Evolutionary conservation across 2,329 filamentous ascomycete genomes (phyloP), one percentile per base, ranked within the genome.

Genomic region (Zymoseptoria pseudotritici): DNA sequence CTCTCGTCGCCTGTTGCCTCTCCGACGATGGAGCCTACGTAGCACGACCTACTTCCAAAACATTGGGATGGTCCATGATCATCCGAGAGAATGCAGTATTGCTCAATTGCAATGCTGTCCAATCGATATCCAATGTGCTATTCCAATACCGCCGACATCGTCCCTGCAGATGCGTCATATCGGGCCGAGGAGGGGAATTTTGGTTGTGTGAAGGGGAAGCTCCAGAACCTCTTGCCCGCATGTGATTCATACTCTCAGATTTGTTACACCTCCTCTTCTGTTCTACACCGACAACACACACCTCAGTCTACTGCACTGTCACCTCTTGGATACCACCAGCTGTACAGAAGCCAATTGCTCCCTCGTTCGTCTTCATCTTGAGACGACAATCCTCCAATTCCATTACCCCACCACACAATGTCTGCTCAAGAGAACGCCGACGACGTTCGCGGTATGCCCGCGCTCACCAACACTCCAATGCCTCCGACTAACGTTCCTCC

Each of bases 361-460:
- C 17, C 36, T n/a, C 36, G 36, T 17, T 46, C 36, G 36, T 46
- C 36, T 17, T 46, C 36, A 17, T 46, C 17, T 17, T 46, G 36
- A 46, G 36, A n/a, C 13, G 13, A 46, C 13, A 6, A 46, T 11
- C 11, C 17, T 17, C 36, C 36, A n/a, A 46, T 13, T 6, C 36
- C 11, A 42, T 3, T 3, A 7, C 13, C 36, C 13, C 13, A n/a
- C 36, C 36, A 46, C 59, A 56, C 51, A 51, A 66, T 66, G 65
- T 61, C 63, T 51, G 55, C 60, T 26, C 63, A 58, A 56, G 58
- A 59, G 31, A 69, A 74, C 54, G 76, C 73, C 66, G 80, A 82
- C 71, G 80, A 82, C 69, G 79, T 81, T 67, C 79, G 80, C 73
- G 78, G 80, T 82, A 77, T 64, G 73, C 58, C 13, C 51, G 17